A percentile compares a stretch with the other conserved stretches of the same genome.
These are phyloP conservation scores for Blumeria hordei DNA, from an alignment of 2,329 filamentous ascomycete species.

Conservation along the genomic window DNA sequence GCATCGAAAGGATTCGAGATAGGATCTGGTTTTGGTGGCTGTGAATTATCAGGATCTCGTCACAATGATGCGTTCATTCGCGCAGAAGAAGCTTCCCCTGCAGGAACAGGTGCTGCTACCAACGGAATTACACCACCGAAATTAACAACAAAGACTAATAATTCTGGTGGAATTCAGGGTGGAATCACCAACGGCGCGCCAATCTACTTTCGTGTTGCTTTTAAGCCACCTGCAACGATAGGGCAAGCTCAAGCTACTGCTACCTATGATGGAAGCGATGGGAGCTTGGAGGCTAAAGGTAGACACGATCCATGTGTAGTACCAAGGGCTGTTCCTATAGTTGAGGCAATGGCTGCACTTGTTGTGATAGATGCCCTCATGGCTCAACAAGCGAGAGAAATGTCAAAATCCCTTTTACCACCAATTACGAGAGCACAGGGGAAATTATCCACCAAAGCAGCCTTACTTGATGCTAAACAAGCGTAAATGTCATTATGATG, in stretches of 20 bases:
- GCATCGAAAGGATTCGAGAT: conserved; percentile 92
- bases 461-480: no score
- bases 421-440: background rate
- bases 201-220: conserved; percentile 84
- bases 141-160: conserved; percentile 76
- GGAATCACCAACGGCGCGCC: conserved; percentile 83
- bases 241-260: conserved; percentile 67
- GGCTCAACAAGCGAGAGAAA: conserved; percentile 45
- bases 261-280: conserved; percentile 46
- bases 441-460: no score
- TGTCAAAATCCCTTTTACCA: conserved; percentile 20
- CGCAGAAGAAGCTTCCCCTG: conserved; percentile 20
- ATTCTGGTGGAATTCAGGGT: conserved; percentile 84
- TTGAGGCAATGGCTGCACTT: conserved; percentile 77
- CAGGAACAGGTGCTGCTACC: conserved; percentile 21
- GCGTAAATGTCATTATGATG: no score
- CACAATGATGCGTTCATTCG: conserved; percentile 75
- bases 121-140: conserved; percentile 23
- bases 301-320: conserved; percentile 88
- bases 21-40: conserved; percentile 74
- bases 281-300: conserved; percentile 72
- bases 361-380: conserved; percentile 71
- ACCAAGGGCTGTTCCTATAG: conserved; percentile 54
- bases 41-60: conserved; percentile 61
- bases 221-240: conserved; percentile 91